Conservation (phyloP, 139 green algal species). For the Trebouxia sp. region DNA sequence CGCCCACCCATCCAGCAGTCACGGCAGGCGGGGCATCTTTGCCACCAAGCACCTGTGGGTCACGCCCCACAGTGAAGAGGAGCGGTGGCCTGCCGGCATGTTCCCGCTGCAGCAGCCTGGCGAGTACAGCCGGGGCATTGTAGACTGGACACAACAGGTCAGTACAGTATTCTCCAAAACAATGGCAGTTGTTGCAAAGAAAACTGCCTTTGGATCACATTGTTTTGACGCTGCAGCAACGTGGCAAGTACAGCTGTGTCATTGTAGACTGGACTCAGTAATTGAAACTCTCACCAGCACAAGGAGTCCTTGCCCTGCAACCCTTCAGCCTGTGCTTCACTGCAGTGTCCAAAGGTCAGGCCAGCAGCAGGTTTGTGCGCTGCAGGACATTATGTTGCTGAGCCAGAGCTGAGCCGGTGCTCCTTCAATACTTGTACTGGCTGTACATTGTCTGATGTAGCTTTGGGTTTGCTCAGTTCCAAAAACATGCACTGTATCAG, state of each 20-base stretch:
- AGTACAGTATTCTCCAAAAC: not conserved
- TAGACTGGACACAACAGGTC: conserved; percentile 59
- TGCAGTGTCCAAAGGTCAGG: no score
- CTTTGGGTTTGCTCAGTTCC: no score
- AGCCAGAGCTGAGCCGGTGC: no score
- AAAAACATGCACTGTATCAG: no score
- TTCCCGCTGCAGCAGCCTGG: conserved; percentile 65
- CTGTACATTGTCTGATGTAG: no score
- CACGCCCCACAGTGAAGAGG: conserved; percentile 66
- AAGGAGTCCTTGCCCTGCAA: not conserved
- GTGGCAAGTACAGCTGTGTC: conserved; percentile 50
- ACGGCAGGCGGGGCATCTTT: conserved; percentile 63
- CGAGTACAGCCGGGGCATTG: conserved; percentile 57
- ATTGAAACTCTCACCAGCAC: conserved; percentile 24
- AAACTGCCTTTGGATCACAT: not conserved
- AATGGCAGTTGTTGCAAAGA: not conserved
- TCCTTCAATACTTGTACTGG: no score
- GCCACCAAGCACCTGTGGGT: conserved; percentile 80
- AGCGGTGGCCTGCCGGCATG: conserved; percentile 74
- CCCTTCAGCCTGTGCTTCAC: no score
- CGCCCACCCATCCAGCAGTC: conserved; percentile 36
- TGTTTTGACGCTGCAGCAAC: conserved; percentile 57
- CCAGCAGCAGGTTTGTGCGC: no score
- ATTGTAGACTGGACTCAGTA: conserved; percentile 62
- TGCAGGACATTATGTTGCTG: no score